Base-by-base conservation (phyloP, 2,329 filamentous ascomycete species). In the Colletotrichum simmondsii region DNA sequence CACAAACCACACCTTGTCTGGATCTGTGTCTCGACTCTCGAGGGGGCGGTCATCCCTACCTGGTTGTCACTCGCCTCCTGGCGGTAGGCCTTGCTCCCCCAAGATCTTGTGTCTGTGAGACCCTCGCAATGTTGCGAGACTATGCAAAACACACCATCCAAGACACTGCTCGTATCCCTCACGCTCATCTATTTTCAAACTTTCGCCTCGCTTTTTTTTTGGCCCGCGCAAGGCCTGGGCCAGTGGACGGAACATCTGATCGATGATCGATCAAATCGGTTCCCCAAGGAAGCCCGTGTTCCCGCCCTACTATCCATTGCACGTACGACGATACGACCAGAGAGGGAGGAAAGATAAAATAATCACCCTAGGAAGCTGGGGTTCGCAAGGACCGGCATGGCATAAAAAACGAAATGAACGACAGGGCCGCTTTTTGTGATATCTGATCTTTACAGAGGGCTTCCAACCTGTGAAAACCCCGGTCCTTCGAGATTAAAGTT, bases 331-430 rank as follows among this genome's bases (percentile, higher is more conserved):
- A 19, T 30, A 57, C 54, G 6, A 2, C 12, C 16, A 16, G 37
- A 42, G 37, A 42, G 37, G 16, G 37, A 16, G 37, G 12, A 14
- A 37, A 16, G 35, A 14, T 5, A 5, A 42, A 42, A 19, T 22
- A 61, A 19, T 26, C 12, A 61, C 37, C 28, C 59, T 37, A 26
- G 35, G 10, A 61, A 30, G n/a, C 52, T 54, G 57, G n/a, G 30
- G 35, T 61, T 22, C 32, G 37, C 14, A 58, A 65, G 60, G 53
- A 42, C 19, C 26, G 28, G 35, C 56, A 37, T 35, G 37, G 52
- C 24, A 46, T 26, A 58, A 42, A 19, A 49, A 49, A 24, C 28
- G 35, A 69, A 28, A 69, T 65, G 67, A 69, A 37, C 26, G 26
- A n/a, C 53, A 65, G 35, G 53, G 53, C 35, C 19, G 16, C 19